phyloP scores from a whole-genome alignment of 2,329 filamentous ascomycete species.

The Thielaviopsis populi region DNA sequence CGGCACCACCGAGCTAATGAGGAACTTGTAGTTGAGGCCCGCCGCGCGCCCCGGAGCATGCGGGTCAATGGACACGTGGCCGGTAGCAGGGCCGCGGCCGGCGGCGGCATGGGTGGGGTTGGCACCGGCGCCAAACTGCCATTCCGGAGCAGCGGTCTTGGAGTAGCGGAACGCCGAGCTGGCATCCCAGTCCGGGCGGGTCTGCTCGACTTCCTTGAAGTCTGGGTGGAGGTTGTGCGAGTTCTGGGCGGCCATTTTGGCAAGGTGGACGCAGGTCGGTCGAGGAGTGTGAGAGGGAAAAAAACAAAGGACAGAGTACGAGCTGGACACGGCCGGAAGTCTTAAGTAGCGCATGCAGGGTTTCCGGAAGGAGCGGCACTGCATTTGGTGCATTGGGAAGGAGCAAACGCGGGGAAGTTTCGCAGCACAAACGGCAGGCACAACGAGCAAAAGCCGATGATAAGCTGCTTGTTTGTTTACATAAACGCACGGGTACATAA shows the following conservation, averaged over 20 bases:
- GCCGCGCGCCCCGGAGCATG: conserved; percentile 53
- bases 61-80: conserved; percentile 67
- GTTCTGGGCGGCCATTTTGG: conserved; percentile 16
- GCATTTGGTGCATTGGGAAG: not conserved
- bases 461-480: not conserved
- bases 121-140: conserved; percentile 50
- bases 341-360: not conserved
- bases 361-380: not conserved
- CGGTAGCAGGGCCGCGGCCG: conserved; percentile 25
- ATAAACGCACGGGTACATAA: not conserved
- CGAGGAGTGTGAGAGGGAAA: conserved; percentile 18
- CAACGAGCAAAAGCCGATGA: not conserved
- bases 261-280: not conserved
- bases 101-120: conserved; percentile 32
- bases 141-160: conserved; percentile 48
- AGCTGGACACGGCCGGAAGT: conserved; percentile 12
- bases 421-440: not conserved
- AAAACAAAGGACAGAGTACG: not conserved
- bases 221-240: conserved; percentile 57
- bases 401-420: conserved; percentile 1
- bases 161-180: conserved; percentile 37
- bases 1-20: conserved; percentile 71
- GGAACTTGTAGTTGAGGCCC: conserved; percentile 74
- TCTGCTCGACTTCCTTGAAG: conserved; percentile 57
- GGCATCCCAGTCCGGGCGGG: conserved; percentile 45